Percentiles rank a stretch among this genome's conserved stretches.
Conservation (phyloP, 257 asterid species). For the Rhazya stricta region DNA sequence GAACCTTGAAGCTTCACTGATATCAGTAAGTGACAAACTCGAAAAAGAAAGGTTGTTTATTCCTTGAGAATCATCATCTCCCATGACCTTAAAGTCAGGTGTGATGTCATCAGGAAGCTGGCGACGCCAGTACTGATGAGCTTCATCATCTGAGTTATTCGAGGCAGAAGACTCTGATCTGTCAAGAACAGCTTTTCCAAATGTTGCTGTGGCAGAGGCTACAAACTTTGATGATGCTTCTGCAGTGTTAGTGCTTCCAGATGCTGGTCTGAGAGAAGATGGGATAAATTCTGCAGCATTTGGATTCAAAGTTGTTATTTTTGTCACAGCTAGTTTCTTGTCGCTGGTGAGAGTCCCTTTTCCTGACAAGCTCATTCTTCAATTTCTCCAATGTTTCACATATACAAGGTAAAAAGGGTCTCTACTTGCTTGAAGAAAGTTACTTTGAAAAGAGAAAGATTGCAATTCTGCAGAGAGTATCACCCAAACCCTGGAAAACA, state of each 20-base stretch:
- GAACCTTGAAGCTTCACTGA: conserved; percentile 41
- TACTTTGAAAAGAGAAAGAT: conserved; percentile 15
- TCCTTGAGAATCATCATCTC: conserved; percentile 58
- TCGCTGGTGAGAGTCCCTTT: conserved; percentile 61
- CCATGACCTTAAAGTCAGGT: conserved; percentile 71
- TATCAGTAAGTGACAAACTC: conserved; percentile 47
- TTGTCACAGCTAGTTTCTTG: conserved; percentile 44
- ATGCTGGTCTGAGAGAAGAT: conserved; percentile 54
- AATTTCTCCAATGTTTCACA: conserved; percentile 12
- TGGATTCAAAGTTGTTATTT: conserved; percentile 64
- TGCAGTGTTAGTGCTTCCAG: conserved; percentile 30
- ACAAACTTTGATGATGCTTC: conserved; percentile 43
- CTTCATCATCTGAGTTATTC: conserved; percentile 82
- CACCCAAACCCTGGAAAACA: conserved; percentile 72
- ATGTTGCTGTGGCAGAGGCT: conserved; percentile 28
- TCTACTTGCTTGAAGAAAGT: conserved; percentile 20
- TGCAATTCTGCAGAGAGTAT: conserved; percentile 22
- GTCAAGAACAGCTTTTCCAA: conserved; percentile 61
- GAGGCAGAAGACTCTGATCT: conserved; percentile 68
- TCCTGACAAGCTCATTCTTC: conserved; percentile 59
- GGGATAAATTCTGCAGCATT: conserved; percentile 93
- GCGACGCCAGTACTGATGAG: conserved; percentile 67
- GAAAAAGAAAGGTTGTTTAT: conserved; percentile 56
- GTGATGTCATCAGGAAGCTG: conserved; percentile 96
- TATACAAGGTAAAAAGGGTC: conserved; percentile 12